These are phyloP conservation scores for Corynespora cassiicola DNA, from an alignment of 2,329 filamentous ascomycete species.

Conservation along the genomic window DNA sequence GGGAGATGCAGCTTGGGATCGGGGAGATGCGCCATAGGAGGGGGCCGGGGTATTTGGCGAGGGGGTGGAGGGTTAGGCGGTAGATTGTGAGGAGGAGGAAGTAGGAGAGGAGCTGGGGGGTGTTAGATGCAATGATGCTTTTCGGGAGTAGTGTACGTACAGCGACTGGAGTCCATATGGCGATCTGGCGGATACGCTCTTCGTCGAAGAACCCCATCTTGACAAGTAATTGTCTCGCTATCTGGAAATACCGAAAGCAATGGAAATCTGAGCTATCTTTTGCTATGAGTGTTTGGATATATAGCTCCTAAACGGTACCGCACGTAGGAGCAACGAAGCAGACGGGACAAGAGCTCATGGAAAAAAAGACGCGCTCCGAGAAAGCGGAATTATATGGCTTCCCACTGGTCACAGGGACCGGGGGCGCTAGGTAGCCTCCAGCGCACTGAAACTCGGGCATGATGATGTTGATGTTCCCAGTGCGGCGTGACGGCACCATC, in stretches of 20 bases:
- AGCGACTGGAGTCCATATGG: conserved; percentile 29
- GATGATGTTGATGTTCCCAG: conserved; percentile 8
- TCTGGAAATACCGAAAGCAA: conserved; percentile 2
- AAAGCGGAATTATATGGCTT: conserved; percentile 22
- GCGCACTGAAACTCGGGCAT: conserved; percentile 8
- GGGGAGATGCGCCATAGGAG: conserved; percentile 36
- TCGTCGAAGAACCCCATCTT: conserved; percentile 35
- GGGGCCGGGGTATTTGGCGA: conserved; percentile 38
- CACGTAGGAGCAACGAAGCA: neutral
- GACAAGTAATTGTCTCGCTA: neutral
- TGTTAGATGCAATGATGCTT: conserved; percentile 9
- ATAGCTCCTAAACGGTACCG: neutral
- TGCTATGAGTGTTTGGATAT: too few species aligned
- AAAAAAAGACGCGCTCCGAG: conserved; percentile 6
- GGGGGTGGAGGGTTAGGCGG: conserved; percentile 36
- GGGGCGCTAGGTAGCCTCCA: conserved; percentile 17
- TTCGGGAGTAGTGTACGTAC: conserved; percentile 14
- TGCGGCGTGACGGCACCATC: conserved; percentile 16
- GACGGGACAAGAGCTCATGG: neutral
- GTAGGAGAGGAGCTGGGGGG: conserved; percentile 25
- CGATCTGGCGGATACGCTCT: conserved; percentile 27
- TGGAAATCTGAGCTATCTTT: conserved; percentile 2
- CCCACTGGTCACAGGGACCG: conserved; percentile 23
- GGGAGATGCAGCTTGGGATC: conserved; percentile 32
- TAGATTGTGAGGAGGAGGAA: conserved; percentile 29